phyloP scores from a whole-genome alignment of 768 basidiomycete species.

The Leccinum olivaceopallidum region DNA sequence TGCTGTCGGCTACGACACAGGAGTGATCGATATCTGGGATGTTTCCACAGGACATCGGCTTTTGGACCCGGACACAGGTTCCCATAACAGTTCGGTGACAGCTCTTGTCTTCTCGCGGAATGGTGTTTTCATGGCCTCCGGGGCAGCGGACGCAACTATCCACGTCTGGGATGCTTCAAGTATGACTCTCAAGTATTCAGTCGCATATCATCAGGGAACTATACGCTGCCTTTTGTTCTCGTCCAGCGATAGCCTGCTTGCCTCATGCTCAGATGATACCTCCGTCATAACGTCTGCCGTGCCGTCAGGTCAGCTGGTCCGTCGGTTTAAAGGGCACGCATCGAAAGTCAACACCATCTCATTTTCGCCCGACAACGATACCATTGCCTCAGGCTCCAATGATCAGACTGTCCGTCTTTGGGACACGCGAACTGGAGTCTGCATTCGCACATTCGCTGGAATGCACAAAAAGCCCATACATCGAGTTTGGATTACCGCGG shows the following conservation, averaged over 20 bases:
- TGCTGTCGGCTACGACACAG: conserved; percentile 16
- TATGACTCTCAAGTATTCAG: conserved; percentile 3
- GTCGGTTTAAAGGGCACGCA: conserved; percentile 19
- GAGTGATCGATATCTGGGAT: conserved; percentile 20
- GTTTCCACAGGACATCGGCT: conserved; percentile 17
- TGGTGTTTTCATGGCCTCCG: conserved; percentile 15
- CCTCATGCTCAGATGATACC: conserved; percentile 16
- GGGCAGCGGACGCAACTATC: conserved; percentile 13
- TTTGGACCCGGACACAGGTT: conserved; percentile 2
- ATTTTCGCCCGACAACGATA: conserved; percentile 20
- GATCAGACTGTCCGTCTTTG: conserved; percentile 27
- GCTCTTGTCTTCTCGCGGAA: conserved; percentile 15
- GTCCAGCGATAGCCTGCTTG: conserved; percentile 11
- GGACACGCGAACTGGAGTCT: conserved; percentile 22
- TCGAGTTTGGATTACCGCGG: conserved; percentile 21
- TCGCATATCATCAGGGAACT: conserved; percentile 17
- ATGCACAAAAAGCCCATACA: conserved; percentile 18
- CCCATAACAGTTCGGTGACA: conserved; percentile 6
- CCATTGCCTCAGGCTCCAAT: conserved; percentile 23
- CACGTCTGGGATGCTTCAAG: conserved; percentile 19
- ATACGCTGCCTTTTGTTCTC: conserved; percentile 26
- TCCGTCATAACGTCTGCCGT: conserved; percentile 17
- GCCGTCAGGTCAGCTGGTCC: conserved; percentile 8
- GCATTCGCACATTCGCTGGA: conserved; percentile 14
- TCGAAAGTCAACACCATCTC: conserved; percentile 20